Base-by-base conservation (phyloP, 768 basidiomycete genomes). In the Pulveroboletus sp. region DNA sequence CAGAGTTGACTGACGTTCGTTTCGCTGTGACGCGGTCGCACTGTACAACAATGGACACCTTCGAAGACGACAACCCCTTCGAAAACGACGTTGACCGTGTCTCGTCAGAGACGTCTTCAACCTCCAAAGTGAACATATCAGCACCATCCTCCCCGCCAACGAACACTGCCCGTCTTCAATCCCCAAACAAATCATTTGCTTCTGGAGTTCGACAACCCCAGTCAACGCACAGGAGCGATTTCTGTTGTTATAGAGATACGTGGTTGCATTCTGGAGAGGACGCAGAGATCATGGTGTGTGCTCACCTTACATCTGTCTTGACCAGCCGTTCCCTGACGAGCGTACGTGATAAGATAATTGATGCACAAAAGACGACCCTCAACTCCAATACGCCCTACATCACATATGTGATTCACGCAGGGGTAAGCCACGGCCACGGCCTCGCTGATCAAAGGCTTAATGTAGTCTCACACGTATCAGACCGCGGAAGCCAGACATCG, bases 281-380 rank as follows among this genome's bases (percentile, higher is more conserved):
- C 60, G 73, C 81, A 17, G 89, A 91, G 71, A 86, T 93, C 59
- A 63, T 80, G 72, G 90, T 90, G 52, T 47, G 84, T 73, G 6
- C 45, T 30, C 12, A 12, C 32, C 18, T 27, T 30, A 5, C 30
- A 37, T 39, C 11, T 28, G n/a, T 26, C 46, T 5, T 24, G 14
- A 26, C 35, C 17, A n/a, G 12, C 43, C 14, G 39, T 41, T 38
- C 32, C 14, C 52, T 60, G 38, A 63, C 11, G 51, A 43, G 38
- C 37, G 26, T 36, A 40, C 46, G 36, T 46, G 63, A 66, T 50
- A 66, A 96, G 93, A 97, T 99, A 56, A 80, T 84, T 31, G 95
- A 98, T 63, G 95, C 96, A 12, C 83, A 89, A 71, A 99, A 99
- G 81, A 98, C 94, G 24, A 82, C 86, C 11, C 77, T 89, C 47